phyloP scores from a whole-genome alignment of 495 filamentous ascomycete genomes.

The Thermochaetoides thermophila region DNA sequence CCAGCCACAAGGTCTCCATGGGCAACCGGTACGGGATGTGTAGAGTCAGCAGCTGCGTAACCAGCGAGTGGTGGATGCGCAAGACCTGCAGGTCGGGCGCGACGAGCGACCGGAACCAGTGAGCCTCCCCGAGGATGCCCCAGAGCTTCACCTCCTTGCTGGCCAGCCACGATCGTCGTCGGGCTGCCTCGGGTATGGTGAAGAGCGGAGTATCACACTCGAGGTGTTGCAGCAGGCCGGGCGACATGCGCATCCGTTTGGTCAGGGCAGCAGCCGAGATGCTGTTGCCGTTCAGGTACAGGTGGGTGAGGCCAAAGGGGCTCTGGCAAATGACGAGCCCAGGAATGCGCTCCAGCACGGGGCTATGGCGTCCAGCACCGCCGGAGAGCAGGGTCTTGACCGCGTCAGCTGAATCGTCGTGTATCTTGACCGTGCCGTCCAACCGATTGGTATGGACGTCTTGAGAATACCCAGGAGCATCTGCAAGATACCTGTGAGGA shows the following conservation, averaged over 20 bases:
- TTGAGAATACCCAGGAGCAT: slow-evolving; percentile 19
- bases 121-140: slow-evolving; percentile 22
- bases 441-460: slow-evolving; percentile 11
- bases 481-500: slow-evolving; percentile 23
- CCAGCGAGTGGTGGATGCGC: slow-evolving; percentile 33
- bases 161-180: slow-evolving; percentile 5
- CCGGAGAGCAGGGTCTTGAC: slow-evolving; percentile 18
- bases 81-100: slow-evolving; percentile 29
- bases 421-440: slow-evolving; percentile 17
- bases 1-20: slow-evolving; percentile 16
- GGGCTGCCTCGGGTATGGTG: slow-evolving; percentile 1
- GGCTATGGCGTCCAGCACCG: neutral
- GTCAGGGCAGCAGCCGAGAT: slow-evolving; percentile 19
- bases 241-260: slow-evolving; percentile 16
- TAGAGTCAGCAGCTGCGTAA: slow-evolving; percentile 27
- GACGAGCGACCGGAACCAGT: slow-evolving; percentile 30
- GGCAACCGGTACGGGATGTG: slow-evolving; percentile 10
- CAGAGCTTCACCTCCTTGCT: slow-evolving; percentile 10
- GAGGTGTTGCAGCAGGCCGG: slow-evolving; percentile 27
- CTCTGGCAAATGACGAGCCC: slow-evolving; percentile 10
- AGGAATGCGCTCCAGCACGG: slow-evolving; percentile 1
- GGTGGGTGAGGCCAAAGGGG: slow-evolving; percentile 25
- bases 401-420: slow-evolving; percentile 17
- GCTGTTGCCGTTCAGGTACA: slow-evolving; percentile 25
- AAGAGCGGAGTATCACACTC: slow-evolving; percentile 24